phyloP scores from a whole-genome alignment of 2,329 filamentous ascomycete genomes.

The Claviceps quebecensis region DNA sequence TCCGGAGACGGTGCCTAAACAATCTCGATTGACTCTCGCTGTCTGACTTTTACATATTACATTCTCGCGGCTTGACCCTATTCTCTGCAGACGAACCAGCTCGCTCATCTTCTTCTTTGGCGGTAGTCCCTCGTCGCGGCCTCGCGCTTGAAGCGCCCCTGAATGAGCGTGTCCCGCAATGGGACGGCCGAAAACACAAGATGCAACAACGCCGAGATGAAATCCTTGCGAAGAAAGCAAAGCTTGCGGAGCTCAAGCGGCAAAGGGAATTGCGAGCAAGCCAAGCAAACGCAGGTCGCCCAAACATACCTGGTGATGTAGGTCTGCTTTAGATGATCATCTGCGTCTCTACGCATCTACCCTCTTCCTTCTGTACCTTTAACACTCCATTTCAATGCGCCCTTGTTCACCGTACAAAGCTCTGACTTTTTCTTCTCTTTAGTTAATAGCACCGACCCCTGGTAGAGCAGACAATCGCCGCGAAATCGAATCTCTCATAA shows the following conservation, averaged over 20 bases:
- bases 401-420: background rate
- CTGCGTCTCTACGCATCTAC: background rate
- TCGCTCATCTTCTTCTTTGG: background rate
- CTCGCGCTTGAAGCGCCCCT: conserved; percentile 3
- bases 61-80: background rate
- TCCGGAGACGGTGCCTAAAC: background rate
- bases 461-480: conserved; percentile 54
- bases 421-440: conserved; percentile 2
- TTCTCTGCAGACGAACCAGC: background rate
- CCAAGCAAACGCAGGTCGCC: conserved; percentile 56
- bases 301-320: conserved; percentile 62
- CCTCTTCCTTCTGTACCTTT: background rate
- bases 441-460: conserved; percentile 54
- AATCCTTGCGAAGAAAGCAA: conserved; percentile 91
- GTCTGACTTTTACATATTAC: background rate
- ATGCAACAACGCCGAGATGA: conserved; percentile 85
- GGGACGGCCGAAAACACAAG: conserved; percentile 29
- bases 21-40: background rate
- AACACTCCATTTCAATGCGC: too few relatives aligned
- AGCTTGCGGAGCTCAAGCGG: conserved; percentile 88
- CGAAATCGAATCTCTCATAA: conserved; percentile 76
- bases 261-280: conserved; percentile 74
- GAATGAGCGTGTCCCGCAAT: conserved; percentile 26
- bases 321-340: conserved; percentile 12
- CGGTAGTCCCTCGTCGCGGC: background rate